Evolutionary conservation across 2,329 filamentous ascomycete species (phyloP).

Genomic region (Rutstroemia sp.): DNA sequence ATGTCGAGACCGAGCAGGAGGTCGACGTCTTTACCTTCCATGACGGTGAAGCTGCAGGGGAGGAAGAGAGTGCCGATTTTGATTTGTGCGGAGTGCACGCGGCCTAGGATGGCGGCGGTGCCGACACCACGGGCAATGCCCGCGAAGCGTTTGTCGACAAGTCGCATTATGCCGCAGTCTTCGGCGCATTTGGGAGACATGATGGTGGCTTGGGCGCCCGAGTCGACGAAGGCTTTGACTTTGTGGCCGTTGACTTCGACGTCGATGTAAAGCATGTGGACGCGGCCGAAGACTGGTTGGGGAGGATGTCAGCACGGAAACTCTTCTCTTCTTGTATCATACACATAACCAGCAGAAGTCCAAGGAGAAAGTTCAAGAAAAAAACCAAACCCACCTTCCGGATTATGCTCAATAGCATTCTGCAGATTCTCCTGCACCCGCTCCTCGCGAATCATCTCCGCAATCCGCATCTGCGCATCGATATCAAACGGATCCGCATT

Average conservation of each 20-base stretch:
- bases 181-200: slow-evolving; percentile 95
- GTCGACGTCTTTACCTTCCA: slow-evolving; percentile 97
- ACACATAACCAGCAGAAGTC: background rate
- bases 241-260: slow-evolving; percentile 90
- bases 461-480: slow-evolving; percentile 85
- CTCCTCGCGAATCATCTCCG: slow-evolving; percentile 95
- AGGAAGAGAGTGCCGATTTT: slow-evolving; percentile 83
- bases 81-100: slow-evolving; percentile 92
- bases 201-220: slow-evolving; percentile 94
- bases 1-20: slow-evolving; percentile 91
- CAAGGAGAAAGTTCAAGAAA: no score
- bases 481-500: slow-evolving; percentile 94
- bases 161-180: slow-evolving; percentile 88
- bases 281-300: slow-evolving; percentile 74
- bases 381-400: slow-evolving; percentile 64
- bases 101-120: slow-evolving; percentile 87
- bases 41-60: slow-evolving; percentile 95
- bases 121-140: slow-evolving; percentile 91
- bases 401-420: slow-evolving; percentile 94
- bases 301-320: no score
- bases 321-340: slow-evolving; percentile 8
- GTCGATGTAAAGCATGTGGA: slow-evolving; percentile 94
- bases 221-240: slow-evolving; percentile 95
- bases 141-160: slow-evolving; percentile 87
- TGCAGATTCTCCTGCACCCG: slow-evolving; percentile 92